phyloP scores from a whole-genome alignment of 2,329 filamentous ascomycete species.

The Colletotrichum cuscutae region DNA sequence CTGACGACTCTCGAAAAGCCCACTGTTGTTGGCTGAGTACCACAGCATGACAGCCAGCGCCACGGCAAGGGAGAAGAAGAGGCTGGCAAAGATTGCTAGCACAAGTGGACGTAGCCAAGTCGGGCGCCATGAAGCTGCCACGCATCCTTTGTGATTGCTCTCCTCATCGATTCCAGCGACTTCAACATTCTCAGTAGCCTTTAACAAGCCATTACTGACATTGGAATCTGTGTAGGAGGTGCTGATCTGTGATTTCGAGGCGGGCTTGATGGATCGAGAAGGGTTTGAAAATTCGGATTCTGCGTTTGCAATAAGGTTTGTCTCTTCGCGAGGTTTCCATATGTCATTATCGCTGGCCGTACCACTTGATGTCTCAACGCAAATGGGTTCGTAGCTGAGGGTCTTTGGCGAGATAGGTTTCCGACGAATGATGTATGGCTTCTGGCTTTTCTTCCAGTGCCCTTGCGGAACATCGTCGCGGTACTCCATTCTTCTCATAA shows the following conservation, averaged over 20 bases:
- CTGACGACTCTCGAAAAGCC: not conserved
- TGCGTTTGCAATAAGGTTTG: not conserved
- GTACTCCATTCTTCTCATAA: not conserved
- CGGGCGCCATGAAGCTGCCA: not conserved
- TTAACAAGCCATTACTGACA: not conserved
- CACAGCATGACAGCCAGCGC: slow-evolving; percentile 8
- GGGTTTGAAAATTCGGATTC: too few relatives aligned
- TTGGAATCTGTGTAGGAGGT: not conserved
- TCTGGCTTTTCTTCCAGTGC: not conserved
- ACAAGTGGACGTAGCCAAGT: slow-evolving; percentile 10
- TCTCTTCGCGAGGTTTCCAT: not conserved
- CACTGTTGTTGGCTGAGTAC: not conserved
- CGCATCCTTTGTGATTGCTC: not conserved
- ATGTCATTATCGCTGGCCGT: not conserved
- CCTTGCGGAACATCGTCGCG: not conserved
- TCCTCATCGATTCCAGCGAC: not conserved
- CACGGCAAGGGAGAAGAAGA: not conserved
- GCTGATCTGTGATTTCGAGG: not conserved
- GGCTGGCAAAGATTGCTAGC: not conserved
- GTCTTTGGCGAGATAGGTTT: not conserved
- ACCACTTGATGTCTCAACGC: not conserved
- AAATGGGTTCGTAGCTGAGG: not conserved
- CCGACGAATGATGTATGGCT: not conserved
- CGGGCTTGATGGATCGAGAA: too few relatives aligned
- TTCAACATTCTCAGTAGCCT: not conserved